Base-by-base conservation (phyloP, 768 basidiomycete species). In the Cystofilobasidium ferigula region DNA sequence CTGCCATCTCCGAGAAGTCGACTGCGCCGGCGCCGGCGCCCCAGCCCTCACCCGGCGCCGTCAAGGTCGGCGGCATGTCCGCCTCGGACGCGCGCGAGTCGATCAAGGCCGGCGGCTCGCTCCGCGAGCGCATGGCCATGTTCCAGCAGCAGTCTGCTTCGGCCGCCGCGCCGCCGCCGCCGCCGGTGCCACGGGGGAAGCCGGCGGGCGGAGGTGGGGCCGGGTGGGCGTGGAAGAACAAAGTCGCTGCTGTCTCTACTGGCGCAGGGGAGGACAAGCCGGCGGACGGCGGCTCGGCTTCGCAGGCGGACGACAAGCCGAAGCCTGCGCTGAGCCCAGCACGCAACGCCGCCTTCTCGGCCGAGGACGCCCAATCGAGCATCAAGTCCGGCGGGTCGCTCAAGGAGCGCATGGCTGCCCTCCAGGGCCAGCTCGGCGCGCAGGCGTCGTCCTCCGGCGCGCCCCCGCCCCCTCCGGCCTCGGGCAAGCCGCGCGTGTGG, bases 321-420 rank as follows among this genome's bases (percentile, higher is more conserved):
- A 34, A 69, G 28, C n/a, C 61, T 0, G 26, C 32, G 14, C 36
- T 30, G 0, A 28, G 69, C 18, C 13, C 69, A 12, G 35, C 36
- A 38, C 14, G 65, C 22, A 20, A 51, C 14, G 63, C 56, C 2
- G 32, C 69, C 16, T 72, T 77, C 68, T 77, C 76, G 28, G 88
- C 88, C 6, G 83, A 83, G 34, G 93, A 97, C 78, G 92, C 92
- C 26, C 85, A 87, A 75, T 87, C 86, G 72, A 87, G 86, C 71
- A 93, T 94, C 76, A 84, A 84, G 63, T 86, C 82, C 3, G 78
- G 78, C 12, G 86, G 83, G 6, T 89, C 88, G 64, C 77, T 98
- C 70, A 92, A 86, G 78, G 94, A 95, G 67, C 84, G 94, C 42
- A 95, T 98, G 91, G 91, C 91, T 35, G 90, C 91, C 3, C 78